Evolutionary conservation across 805 yeast genomes (phyloP).

Genomic region (Brettanomyces sp.): DNA sequence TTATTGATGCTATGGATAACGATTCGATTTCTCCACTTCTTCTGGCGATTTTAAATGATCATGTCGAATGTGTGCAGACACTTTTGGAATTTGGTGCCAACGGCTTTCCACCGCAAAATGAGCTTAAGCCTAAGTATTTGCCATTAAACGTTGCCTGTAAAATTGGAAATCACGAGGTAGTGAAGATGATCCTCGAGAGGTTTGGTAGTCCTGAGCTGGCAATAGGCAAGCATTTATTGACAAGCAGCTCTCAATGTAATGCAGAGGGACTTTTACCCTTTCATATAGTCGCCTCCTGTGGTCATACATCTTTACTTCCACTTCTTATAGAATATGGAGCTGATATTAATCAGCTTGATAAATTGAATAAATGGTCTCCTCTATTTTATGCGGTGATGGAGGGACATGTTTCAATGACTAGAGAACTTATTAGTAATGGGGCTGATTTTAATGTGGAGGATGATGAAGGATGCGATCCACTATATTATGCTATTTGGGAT

Average conservation of each 20-base stretch:
- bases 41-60: constrained; percentile 64
- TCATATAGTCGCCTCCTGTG: constrained; percentile 82
- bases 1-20: constrained; percentile 49
- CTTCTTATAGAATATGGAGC: constrained; percentile 65
- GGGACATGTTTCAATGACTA: constrained; percentile 67
- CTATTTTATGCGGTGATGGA: constrained; percentile 82
- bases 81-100: constrained; percentile 42
- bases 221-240: constrained; percentile 20
- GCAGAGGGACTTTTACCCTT: constrained; percentile 86
- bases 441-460: constrained; percentile 65
- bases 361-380: constrained; percentile 90
- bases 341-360: constrained; percentile 70
- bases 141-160: constrained; percentile 86
- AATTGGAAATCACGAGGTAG: constrained; percentile 65
- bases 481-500: constrained; percentile 89
- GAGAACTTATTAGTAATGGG: constrained; percentile 59
- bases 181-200: constrained; percentile 46
- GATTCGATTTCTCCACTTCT: constrained; percentile 77
- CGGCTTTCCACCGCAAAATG: constrained; percentile 38
- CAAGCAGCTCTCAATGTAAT: constrained; percentile 45
- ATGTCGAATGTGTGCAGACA: constrained; percentile 43
- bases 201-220: constrained; percentile 20
- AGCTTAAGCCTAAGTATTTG: constrained; percentile 51
- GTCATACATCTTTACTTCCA: constrained; percentile 61
- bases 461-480: constrained; percentile 70